A percentile compares a stretch with the other conserved stretches of the same genome.
phyloP scores from a whole-genome alignment of 306 rosid genomes.

The Castanea sativa region DNA sequence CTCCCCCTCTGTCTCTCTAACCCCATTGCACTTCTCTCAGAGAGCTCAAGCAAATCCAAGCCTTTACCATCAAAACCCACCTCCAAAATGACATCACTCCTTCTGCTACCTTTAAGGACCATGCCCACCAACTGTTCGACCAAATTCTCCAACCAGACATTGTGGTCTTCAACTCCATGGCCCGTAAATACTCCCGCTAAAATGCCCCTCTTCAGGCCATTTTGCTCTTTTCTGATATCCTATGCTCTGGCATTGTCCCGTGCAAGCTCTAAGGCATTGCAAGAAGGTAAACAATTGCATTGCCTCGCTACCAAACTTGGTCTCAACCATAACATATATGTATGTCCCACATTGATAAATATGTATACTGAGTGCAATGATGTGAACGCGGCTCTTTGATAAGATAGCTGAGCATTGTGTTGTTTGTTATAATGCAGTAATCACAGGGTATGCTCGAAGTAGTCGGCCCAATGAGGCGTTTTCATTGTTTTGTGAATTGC shows the following conservation, averaged over 20 bases:
- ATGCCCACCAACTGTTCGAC: slow-evolving; percentile 59
- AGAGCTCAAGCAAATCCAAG: slow-evolving; percentile 73
- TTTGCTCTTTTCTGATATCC: slow-evolving; percentile 31
- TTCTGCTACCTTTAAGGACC: slow-evolving; percentile 42
- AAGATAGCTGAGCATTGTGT: slow-evolving; percentile 59
- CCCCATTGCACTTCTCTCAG: slow-evolving; percentile 61
- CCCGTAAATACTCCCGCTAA: slow-evolving; percentile 62
- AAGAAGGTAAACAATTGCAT: slow-evolving; percentile 73
- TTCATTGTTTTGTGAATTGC: slow-evolving; percentile 72
- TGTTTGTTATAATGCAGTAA: slow-evolving; percentile 64
- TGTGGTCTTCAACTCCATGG: slow-evolving; percentile 61
- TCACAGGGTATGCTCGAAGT: slow-evolving; percentile 55
- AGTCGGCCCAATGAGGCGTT: slow-evolving; percentile 75
- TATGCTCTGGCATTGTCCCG: slow-evolving; percentile 54
- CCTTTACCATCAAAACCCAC: slow-evolving; percentile 64
- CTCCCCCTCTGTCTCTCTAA: slow-evolving; percentile 44
- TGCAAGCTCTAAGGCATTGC: slow-evolving; percentile 24
- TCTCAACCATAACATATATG: slow-evolving; percentile 40
- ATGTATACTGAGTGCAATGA: neutral
- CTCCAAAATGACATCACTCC: slow-evolving; percentile 46
- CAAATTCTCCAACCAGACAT: slow-evolving; percentile 63
- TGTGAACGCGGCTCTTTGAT: slow-evolving; percentile 62
- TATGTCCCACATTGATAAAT: slow-evolving; percentile 49
- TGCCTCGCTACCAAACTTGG: slow-evolving; percentile 61
- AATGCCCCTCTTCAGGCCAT: slow-evolving; percentile 52